Base-by-base conservation (phyloP, 2,329 filamentous ascomycete genomes). In the Fusarium sp. region DNA sequence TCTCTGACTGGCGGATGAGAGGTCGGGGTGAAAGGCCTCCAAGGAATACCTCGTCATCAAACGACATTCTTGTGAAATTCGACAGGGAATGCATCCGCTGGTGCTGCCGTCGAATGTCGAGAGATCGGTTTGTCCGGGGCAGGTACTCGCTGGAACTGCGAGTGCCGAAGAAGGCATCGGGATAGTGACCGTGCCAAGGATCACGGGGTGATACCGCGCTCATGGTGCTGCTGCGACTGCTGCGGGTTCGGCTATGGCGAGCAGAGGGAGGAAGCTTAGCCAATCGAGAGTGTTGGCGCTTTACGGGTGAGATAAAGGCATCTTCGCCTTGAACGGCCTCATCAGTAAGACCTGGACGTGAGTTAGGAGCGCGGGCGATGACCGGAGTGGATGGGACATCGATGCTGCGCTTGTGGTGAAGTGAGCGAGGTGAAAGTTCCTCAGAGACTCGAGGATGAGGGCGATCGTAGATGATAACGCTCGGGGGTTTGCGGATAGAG, bases 311-410 rank as follows among this genome's bases (percentile, higher is more conserved):
- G 31, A 91, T 76, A 67, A 88, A 91, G 5, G 89, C 87, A 45
- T 85, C 84, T 60, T 87, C 88, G 34, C 89, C 88, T 7, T 88
- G 87, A 4, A 90, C 76, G 2, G 84, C 77, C 70, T 90, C 87
- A 65, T 91, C 88, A 4, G 89, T 91, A 7, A 91, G 82, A 17
- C 89, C 89, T 2, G 83, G 83, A 21, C 88, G 81, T n/a, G 88
- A 82, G 70, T 91, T 91, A 14, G 89, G 88, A 8, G 89, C 89
- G 47, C 84, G 81, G 14, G 88, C 88, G 28, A 88, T 79, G 11
- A 89, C 83, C 1, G 87, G 84, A 4, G 85, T 80, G 24, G 80
- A 77, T 2, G 85, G 84, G 9, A 83, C 50, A 39, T 86, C 84
- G 47, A 84, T 73, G 71, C 83, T 84, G 57, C 78, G 78, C 70